These are phyloP conservation scores for Pinus taeda DNA, from an alignment of 75 land plant genomes.

Conservation along the genomic window DNA sequence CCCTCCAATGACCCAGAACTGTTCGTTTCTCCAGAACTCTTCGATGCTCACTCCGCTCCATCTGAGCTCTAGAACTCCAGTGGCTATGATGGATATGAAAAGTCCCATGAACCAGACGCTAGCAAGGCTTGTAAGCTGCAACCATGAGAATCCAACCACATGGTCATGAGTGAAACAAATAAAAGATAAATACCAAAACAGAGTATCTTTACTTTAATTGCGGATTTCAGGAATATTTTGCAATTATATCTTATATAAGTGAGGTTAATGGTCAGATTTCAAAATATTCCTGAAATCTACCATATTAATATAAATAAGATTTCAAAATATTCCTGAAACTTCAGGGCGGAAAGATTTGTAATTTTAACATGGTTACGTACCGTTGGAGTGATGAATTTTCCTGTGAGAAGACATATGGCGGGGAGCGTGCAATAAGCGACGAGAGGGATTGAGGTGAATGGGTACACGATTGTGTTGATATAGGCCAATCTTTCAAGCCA, in stretches of 20 bases:
- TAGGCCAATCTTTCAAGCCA: conserved; percentile 81
- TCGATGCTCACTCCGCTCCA: conserved; percentile 86
- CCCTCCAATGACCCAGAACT: conserved; percentile 85
- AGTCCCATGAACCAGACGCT: conserved; percentile 53
- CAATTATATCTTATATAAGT: no score
- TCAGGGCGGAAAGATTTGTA: no score
- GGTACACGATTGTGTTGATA: conserved; percentile 70
- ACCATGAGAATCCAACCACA: no score
- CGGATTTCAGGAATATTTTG: no score
- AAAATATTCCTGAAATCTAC: no score
- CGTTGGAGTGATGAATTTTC: conserved; percentile 70
- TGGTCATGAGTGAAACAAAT: no score
- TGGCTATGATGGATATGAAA: conserved; percentile 60
- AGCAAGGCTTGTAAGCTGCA: conserved; percentile 69
- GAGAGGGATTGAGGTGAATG: conserved; percentile 70
- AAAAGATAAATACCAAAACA: no score
- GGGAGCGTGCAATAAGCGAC: conserved; percentile 71
- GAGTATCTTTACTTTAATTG: no score
- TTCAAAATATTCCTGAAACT: no score
- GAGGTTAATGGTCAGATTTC: no score
- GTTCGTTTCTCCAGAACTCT: conserved; percentile 76
- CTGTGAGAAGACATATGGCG: conserved; percentile 77
- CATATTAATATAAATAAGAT: no score
- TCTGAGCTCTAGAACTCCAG: conserved; percentile 69
- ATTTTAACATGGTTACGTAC: no score